Conservation (phyloP, 2,329 filamentous ascomycete species). For the Diaporthe australafricana region DNA sequence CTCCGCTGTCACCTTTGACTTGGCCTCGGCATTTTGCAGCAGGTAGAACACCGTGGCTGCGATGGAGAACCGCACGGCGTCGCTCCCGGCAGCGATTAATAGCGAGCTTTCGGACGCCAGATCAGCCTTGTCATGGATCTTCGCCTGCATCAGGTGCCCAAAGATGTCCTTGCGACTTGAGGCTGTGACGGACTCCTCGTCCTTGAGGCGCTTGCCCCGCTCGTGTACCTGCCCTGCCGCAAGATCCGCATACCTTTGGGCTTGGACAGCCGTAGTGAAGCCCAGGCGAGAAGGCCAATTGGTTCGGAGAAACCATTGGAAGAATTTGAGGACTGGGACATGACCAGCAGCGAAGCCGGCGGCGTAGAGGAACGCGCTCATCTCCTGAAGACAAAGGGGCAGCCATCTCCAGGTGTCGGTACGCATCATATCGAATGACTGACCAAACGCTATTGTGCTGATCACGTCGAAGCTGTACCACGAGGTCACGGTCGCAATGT, state of each 20-base stretch:
- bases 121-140: neutral
- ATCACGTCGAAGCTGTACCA: conserved; percentile 25
- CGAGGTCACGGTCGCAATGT: neutral
- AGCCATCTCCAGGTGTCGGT: neutral
- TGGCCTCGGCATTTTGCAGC: neutral
- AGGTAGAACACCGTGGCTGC: conserved; percentile 16
- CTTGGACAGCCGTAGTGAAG: neutral
- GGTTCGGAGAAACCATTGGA: conserved; percentile 8
- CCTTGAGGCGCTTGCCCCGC: neutral
- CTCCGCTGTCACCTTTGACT: neutral
- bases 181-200: rapidly evolving
- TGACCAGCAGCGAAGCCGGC: conserved; percentile 3
- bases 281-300: neutral
- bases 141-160: neutral
- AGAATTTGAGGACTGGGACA: neutral
- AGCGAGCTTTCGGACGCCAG: conserved; percentile 4
- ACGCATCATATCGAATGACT: conserved; percentile 13
- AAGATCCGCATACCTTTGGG: neutral
- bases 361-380: conserved; percentile 17
- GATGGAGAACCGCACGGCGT: neutral
- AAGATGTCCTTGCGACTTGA: neutral
- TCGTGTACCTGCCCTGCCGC: neutral
- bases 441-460: conserved; percentile 1
- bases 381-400: neutral
- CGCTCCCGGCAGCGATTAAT: conserved; percentile 8